Evolutionary conservation across 1,139 yeast species (phyloP).

Genomic region (Pneumocystis sp.): DNA sequence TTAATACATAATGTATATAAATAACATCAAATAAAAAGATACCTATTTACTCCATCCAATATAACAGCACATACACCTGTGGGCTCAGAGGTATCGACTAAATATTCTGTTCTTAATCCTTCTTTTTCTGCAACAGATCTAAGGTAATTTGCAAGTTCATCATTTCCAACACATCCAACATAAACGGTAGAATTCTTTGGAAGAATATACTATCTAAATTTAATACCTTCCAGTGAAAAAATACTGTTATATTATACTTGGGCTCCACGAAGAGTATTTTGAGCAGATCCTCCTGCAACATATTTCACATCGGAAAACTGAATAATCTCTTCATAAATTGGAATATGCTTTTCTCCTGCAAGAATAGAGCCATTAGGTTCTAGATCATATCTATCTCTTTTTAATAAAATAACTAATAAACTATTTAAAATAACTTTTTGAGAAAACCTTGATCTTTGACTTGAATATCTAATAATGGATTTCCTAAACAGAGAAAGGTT

Average conservation of each 20-base stretch:
- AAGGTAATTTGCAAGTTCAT: constrained; percentile 69
- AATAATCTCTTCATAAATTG: constrained; percentile 61
- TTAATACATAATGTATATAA: constrained; percentile 27
- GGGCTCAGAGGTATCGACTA: constrained; percentile 45
- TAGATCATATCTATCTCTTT: constrained; percentile 47
- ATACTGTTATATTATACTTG: constrained; percentile 28
- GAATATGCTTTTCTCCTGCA: constrained; percentile 75
- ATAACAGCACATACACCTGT: constrained; percentile 98
- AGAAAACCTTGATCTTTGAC: constrained; percentile 34
- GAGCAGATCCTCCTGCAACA: constrained; percentile 99
- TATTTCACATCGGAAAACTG: constrained; percentile 46
- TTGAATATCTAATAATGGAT: constrained; percentile 77
- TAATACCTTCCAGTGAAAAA: not conserved
- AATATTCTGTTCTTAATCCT: constrained; percentile 77
- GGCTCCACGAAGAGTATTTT: constrained; percentile 97
- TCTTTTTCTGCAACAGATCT: constrained; percentile 70
- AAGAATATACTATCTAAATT: constrained; percentile 37
- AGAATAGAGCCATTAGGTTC: constrained; percentile 91
- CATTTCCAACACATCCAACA: constrained; percentile 94
- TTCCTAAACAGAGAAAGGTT: constrained; percentile 11
- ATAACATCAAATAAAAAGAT: not conserved
- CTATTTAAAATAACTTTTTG: constrained; percentile 19
- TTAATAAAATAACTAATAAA: constrained; percentile 41
- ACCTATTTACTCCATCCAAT: constrained; percentile 46
- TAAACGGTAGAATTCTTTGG: constrained; percentile 75